Conservation (phyloP, 2,329 filamentous ascomycete species). For the Botrytis porri region DNA sequence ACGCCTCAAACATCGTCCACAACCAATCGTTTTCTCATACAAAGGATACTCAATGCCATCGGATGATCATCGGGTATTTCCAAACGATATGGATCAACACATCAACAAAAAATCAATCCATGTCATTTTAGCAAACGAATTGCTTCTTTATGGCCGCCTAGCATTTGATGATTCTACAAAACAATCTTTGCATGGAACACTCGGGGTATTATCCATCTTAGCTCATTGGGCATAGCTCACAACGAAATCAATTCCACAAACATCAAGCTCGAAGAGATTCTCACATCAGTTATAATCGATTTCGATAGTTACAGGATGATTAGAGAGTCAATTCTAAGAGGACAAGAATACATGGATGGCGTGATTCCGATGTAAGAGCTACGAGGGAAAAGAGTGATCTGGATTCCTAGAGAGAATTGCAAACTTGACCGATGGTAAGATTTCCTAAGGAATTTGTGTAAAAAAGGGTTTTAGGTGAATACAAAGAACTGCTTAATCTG, state of each 20-base stretch:
- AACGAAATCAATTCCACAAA: conserved; percentile 37
- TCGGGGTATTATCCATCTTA: conserved; percentile 35
- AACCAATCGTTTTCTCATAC: conserved; percentile 36
- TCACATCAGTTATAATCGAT: conserved; percentile 34
- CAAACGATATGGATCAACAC: conserved; percentile 29
- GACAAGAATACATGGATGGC: background rate
- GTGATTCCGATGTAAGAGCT: background rate
- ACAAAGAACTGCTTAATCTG: background rate
- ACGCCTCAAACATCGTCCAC: background rate
- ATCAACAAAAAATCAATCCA: conserved; percentile 31
- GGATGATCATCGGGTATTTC: conserved; percentile 34
- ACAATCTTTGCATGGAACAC: conserved; percentile 20
- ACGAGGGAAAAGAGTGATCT: background rate
- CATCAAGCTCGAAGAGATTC: conserved; percentile 35
- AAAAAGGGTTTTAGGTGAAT: background rate
- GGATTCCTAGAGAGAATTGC: background rate
- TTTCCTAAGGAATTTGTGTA: background rate
- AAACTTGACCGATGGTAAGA: background rate
- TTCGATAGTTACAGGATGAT: conserved; percentile 34
- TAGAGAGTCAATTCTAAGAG: background rate
- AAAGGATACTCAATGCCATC: conserved; percentile 26
- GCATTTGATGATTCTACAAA: background rate
- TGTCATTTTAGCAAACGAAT: conserved; percentile 24
- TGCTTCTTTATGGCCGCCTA: conserved; percentile 21
- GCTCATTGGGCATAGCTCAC: conserved; percentile 34